Evolutionary conservation across 441 rosid genomes (phyloP), one percentile per base, ranked within the genome.

Genomic region (Caryocar brasiliense): DNA sequence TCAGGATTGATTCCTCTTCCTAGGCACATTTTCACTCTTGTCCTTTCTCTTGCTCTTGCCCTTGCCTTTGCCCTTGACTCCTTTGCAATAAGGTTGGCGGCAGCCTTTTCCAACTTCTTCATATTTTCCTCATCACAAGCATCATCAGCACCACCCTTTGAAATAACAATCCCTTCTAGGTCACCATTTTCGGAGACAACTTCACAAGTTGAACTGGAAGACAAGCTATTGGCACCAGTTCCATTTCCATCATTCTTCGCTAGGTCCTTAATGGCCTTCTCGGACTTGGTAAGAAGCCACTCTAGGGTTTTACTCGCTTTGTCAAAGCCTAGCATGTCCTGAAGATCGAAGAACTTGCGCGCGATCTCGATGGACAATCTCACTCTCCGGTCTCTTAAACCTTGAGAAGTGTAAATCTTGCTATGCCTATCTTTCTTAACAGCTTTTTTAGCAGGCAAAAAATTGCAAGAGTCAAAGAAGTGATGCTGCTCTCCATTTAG

Each of bases 351-450:
- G 77, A 86, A 83, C 51, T 72, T 65, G 7, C 86, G 72, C 44
- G 95, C 70, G 25, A 79, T 61, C 1, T 66, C 80, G 14, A 86
- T 69, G 30, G 95, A 86, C 43, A 86, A 74, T 61, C 95, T 74
- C 33, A 86, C 95, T 56, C 95, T 72, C 70, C 95, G 70, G 64
- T 86, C 95, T 59, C 95, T 65, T 3, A 81, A 62, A 2, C 95
- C 95, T 61, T 71, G 78, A 10, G 89, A 83, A 0, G 95, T 86
- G 64, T 40, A 56, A 54, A 86, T 83, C 76, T 86, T 86, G 72
- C 85, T 86, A 51, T 83, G 92, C 24, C 92, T 37, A 34, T 77
- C 89, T 58, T 79, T 83, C 82, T 59, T 85, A 21, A 34, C 66
- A 0, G 30, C 42, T 58, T 58, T 70, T 71, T 72, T 66, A 14